phyloP scores from a whole-genome alignment of 768 basidiomycete species.

The Scleroderma bovista region DNA sequence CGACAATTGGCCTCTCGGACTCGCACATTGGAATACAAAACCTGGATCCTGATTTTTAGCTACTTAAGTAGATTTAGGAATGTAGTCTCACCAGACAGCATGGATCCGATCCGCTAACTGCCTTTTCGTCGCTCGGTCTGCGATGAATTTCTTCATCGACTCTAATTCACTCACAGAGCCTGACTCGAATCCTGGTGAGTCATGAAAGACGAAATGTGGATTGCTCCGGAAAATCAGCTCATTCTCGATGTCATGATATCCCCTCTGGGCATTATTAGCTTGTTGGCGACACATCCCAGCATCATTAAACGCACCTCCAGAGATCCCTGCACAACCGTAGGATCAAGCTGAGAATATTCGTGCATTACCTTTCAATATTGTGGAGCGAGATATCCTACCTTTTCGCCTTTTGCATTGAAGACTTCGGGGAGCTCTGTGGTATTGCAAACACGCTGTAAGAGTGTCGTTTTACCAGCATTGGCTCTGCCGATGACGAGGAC shows the following conservation, averaged over 20 bases:
- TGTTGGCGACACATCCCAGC: no score
- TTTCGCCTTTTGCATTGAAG: no score
- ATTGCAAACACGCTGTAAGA: no score
- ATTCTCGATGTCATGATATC: constrained; percentile 29
- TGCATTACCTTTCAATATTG: no score
- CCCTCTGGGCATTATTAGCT: constrained; percentile 7
- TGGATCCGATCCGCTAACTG: constrained; percentile 27
- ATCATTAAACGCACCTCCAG: neutral
- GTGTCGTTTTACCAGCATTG: no score
- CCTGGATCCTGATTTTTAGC: constrained; percentile 19
- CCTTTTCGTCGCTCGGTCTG: constrained; percentile 11
- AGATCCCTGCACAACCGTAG: neutral
- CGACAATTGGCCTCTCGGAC: constrained; percentile 18
- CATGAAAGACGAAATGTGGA: constrained; percentile 35
- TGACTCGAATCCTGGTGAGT: constrained; percentile 37
- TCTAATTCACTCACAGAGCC: constrained; percentile 26
- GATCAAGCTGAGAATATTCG: constrained; percentile 7
- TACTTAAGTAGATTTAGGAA: neutral
- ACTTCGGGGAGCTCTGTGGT: no score
- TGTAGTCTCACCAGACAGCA: constrained; percentile 29
- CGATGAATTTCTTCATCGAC: constrained; percentile 28
- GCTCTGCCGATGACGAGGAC: no score
- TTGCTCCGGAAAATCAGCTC: constrained; percentile 28
- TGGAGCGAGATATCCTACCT: no score
- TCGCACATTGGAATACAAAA: constrained; percentile 33